Percentiles rank a stretch among this genome's conserved stretches.
Conservation (phyloP, 2,329 filamentous ascomycete species). For the Fusarium algeriense region DNA sequence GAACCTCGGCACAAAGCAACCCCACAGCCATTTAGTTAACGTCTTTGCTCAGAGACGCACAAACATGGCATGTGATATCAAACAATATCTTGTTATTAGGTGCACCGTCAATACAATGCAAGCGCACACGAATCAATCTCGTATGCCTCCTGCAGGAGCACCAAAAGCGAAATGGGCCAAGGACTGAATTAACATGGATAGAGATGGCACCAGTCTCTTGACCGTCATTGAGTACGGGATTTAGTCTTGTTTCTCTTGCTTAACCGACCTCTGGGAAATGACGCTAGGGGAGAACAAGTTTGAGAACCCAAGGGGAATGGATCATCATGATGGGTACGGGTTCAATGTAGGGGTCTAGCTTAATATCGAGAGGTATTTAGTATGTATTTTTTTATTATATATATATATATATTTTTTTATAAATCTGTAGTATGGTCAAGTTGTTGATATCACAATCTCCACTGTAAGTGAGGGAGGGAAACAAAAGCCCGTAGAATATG, state of each 20-base stretch:
- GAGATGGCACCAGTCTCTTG: conserved; percentile 1
- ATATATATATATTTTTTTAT: too few species aligned
- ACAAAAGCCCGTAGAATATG: conserved; percentile 5
- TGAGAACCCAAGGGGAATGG: conserved; percentile 20
- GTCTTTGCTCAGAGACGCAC: background rate
- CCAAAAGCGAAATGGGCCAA: conserved; percentile 34
- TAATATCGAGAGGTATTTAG: background rate
- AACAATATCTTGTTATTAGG: conserved; percentile 26
- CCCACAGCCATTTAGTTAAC: conserved; percentile 19
- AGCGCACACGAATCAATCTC: conserved; percentile 27
- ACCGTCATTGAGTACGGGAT: conserved; percentile 1
- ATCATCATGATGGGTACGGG: conserved; percentile 28
- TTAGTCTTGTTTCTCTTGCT: conserved; percentile 27
- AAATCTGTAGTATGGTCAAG: background rate
- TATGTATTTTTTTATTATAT: background rate
- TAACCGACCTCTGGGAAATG: conserved; percentile 27
- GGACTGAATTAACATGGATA: conserved; percentile 24
- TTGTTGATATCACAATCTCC: conserved; percentile 4
- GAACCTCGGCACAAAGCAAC: conserved; percentile 29
- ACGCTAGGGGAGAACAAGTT: conserved; percentile 23
- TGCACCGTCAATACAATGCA: conserved; percentile 32
- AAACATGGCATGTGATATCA: conserved; percentile 37
- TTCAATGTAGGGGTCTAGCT: conserved; percentile 17
- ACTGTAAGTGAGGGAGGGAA: background rate
- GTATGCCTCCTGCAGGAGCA: conserved; percentile 23